Evolutionary conservation across 2,329 filamentous ascomycete genomes (phyloP).

Genomic region (Calonectria montana): DNA sequence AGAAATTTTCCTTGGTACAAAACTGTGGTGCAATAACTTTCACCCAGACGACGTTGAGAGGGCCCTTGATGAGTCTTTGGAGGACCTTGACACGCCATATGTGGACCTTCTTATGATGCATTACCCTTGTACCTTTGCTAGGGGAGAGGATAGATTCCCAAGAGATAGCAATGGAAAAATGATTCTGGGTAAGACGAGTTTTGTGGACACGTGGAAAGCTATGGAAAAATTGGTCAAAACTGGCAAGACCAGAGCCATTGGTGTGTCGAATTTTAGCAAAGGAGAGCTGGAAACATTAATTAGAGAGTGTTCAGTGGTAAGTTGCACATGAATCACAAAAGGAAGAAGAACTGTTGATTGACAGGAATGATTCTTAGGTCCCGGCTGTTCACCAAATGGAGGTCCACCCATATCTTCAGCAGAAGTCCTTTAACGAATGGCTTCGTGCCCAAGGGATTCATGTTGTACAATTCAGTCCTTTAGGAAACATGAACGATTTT

Average conservation of each 20-base stretch:
- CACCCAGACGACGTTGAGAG: slow-evolving; percentile 41
- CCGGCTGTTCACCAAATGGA: slow-evolving; percentile 50
- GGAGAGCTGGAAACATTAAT: slow-evolving; percentile 57
- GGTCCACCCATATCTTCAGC: slow-evolving; percentile 67
- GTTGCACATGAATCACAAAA: not conserved
- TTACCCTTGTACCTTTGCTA: slow-evolving; percentile 34
- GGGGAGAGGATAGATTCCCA: slow-evolving; percentile 26
- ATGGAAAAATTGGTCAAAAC: slow-evolving; percentile 39
- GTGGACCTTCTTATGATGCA: slow-evolving; percentile 45
- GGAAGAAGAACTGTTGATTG: not conserved
- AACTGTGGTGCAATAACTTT: slow-evolving; percentile 47
- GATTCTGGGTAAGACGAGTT: slow-evolving; percentile 31
- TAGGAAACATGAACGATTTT: slow-evolving; percentile 49
- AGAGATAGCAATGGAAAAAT: slow-evolving; percentile 19
- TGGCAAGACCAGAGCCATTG: slow-evolving; percentile 45
- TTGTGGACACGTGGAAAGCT: slow-evolving; percentile 42
- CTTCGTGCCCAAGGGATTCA: slow-evolving; percentile 43
- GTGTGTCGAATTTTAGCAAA: slow-evolving; percentile 68
- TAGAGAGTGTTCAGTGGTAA: slow-evolving; percentile 39
- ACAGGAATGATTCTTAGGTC: slow-evolving; percentile 17
- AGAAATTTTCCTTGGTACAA: slow-evolving; percentile 60
- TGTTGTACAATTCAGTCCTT: slow-evolving; percentile 48
- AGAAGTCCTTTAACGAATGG: slow-evolving; percentile 33
- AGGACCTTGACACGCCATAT: slow-evolving; percentile 45
- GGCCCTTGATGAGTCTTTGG: slow-evolving; percentile 41